phyloP scores from a whole-genome alignment of 2,329 filamentous ascomycete species.

The Alternaria gaisen region DNA sequence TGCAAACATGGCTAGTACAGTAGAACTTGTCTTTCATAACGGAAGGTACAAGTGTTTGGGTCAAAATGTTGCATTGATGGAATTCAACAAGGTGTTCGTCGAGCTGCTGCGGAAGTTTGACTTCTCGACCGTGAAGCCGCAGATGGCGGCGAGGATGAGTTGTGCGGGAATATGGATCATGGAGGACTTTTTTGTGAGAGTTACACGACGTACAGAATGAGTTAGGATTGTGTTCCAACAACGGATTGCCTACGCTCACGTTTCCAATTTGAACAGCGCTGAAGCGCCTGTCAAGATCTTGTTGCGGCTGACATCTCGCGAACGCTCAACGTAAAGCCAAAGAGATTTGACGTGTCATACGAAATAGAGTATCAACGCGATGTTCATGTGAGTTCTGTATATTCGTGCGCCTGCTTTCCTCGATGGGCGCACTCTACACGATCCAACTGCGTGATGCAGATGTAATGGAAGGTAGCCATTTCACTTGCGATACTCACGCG shows the following conservation, averaged over 20 bases:
- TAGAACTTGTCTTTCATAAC: conserved; percentile 39
- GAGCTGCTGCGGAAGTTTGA: conserved; percentile 13
- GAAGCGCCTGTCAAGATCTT: neutral
- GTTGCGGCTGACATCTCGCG: neutral
- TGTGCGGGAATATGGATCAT: conserved; percentile 2
- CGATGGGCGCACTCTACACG: neutral
- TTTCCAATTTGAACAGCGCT: neutral
- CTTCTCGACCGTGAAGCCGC: neutral
- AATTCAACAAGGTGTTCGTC: conserved; percentile 46
- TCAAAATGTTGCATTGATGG: conserved; percentile 36
- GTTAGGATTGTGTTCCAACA: neutral
- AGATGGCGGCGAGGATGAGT: neutral
- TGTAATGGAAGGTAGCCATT: neutral
- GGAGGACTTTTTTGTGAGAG: neutral
- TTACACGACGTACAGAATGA: neutral
- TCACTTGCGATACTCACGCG: neutral
- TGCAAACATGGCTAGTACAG: conserved; percentile 33
- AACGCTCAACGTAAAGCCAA: neutral
- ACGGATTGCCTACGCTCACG: neutral
- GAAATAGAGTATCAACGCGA: no score
- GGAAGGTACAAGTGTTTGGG: conserved; percentile 40
- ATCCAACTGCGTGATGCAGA: neutral
- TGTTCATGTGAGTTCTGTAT: neutral
- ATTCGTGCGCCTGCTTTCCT: neutral
- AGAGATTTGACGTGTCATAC: neutral